Percentiles rank a stretch among this genome's conserved stretches.
phyloP scores from a whole-genome alignment of 768 basidiomycete species.

The Lactifluus hygrophoroides region DNA sequence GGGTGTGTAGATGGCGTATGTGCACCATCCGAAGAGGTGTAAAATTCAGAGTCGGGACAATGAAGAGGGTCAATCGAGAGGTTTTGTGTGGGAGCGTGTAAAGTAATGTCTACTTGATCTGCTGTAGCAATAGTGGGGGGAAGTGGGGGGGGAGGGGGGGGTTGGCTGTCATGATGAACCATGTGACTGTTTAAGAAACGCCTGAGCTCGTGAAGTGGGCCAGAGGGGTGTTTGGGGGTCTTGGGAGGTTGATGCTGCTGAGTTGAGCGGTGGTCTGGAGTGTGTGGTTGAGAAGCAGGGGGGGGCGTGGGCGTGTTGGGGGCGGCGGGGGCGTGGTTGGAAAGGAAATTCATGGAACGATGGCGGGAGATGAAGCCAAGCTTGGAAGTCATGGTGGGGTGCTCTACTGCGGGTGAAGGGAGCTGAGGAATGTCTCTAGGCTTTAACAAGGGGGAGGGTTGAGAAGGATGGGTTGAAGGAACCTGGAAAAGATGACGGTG shows the following conservation, averaged over 20 bases:
- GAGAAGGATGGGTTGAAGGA: conserved; percentile 9
- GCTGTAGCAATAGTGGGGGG: too few species aligned
- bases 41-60: conserved; percentile 31
- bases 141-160: conserved; percentile 23
- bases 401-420: conserved; percentile 19
- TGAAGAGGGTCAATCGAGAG: conserved; percentile 30
- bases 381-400: conserved; percentile 25
- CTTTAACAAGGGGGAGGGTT: conserved; percentile 9
- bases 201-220: conserved; percentile 86
- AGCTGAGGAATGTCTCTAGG: conserved; percentile 14
- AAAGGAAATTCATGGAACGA: conserved; percentile 22
- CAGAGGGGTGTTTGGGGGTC: conserved; percentile 38
- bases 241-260: conserved; percentile 18
- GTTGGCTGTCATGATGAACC: conserved; percentile 40
- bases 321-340: conserved; percentile 20
- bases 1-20: conserved; percentile 21
- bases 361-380: conserved; percentile 18
- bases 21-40: conserved; percentile 27
- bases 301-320: conserved; percentile 17
- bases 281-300: conserved; percentile 12
- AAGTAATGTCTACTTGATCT: conserved; percentile 23
- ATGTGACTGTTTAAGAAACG: conserved; percentile 93
- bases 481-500: conserved; percentile 16
- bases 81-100: conserved; percentile 27
- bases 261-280: conserved; percentile 12